phyloP scores from a whole-genome alignment of 306 rosid species.

The Lagenaria siceraria region DNA sequence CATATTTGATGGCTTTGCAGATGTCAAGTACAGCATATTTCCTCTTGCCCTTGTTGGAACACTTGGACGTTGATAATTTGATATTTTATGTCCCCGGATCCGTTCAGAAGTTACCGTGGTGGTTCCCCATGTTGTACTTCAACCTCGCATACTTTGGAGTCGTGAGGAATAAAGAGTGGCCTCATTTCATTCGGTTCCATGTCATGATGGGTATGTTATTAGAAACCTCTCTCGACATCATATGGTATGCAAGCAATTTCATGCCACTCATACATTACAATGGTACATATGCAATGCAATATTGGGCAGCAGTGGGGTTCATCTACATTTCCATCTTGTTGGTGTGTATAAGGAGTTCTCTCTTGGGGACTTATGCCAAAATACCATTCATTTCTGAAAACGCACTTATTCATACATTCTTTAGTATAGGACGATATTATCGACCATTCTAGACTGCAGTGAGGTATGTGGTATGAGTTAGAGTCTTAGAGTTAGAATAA shows the following conservation, averaged over 20 bases:
- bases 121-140: conserved; percentile 65
- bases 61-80: conserved; percentile 29
- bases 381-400: conserved; percentile 55
- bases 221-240: conserved; percentile 46
- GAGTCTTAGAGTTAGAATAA: neutral
- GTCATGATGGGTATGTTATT: conserved; percentile 62
- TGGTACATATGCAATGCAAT: conserved; percentile 60
- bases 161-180: conserved; percentile 52
- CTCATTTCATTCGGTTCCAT: conserved; percentile 59
- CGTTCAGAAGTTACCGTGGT: conserved; percentile 41
- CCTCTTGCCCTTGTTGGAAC: conserved; percentile 44
- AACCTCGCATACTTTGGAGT: conserved; percentile 36
- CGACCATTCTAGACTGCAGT: conserved; percentile 32
- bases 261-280: conserved; percentile 65
- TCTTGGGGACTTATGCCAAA: conserved; percentile 53
- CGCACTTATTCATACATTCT: conserved; percentile 58
- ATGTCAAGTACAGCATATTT: conserved; percentile 59
- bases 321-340: conserved; percentile 34
- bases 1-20: conserved; percentile 58
- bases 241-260: conserved; percentile 60
- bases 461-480: neutral
- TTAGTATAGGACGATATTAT: conserved; percentile 39
- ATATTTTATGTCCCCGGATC: conserved; percentile 67
- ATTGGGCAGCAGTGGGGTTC: conserved; percentile 66
- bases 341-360: conserved; percentile 54